phyloP scores from a whole-genome alignment of 2,329 filamentous ascomycete genomes.

The Coniella vitis region DNA sequence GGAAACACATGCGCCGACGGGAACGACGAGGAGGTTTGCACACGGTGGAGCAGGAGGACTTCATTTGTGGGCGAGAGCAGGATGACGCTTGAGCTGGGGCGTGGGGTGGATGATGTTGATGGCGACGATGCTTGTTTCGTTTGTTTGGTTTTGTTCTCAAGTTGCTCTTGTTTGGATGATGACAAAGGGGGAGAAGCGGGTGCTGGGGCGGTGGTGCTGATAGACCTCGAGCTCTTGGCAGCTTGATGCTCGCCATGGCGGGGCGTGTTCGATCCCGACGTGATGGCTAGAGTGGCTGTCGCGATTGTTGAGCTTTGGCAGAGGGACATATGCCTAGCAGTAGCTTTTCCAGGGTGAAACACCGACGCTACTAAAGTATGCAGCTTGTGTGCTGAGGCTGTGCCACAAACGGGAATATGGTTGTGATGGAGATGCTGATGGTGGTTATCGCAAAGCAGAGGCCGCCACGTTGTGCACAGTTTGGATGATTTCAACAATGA shows the following conservation, averaged over 20 bases:
- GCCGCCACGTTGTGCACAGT: too few species aligned
- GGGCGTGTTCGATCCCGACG: background rate
- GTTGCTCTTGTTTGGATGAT: too few species aligned
- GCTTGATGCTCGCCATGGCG: too few species aligned
- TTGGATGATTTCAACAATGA: too few species aligned
- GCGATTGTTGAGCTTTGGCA: background rate
- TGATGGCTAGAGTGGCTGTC: background rate
- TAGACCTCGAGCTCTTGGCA: too few species aligned
- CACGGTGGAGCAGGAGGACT: constrained; percentile 79
- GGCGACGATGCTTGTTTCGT: background rate
- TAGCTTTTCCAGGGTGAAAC: too few species aligned
- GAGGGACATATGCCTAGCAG: background rate
- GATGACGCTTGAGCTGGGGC: constrained; percentile 55
- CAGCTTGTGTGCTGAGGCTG: too few species aligned
- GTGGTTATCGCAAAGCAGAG: too few species aligned
- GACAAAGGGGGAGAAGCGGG: background rate
- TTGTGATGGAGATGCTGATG: too few species aligned
- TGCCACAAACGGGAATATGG: too few species aligned
- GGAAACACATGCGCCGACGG: constrained; percentile 93
- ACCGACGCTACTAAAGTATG: background rate
- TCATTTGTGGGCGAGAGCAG: constrained; percentile 82
- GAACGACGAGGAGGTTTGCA: constrained; percentile 75
- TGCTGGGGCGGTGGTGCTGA: background rate
- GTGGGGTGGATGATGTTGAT: background rate
- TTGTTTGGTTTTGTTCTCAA: too few species aligned